These are phyloP conservation scores for Lizanozyma gosingica DNA, from an alignment of 1,139 yeast species.

Conservation along the genomic window DNA sequence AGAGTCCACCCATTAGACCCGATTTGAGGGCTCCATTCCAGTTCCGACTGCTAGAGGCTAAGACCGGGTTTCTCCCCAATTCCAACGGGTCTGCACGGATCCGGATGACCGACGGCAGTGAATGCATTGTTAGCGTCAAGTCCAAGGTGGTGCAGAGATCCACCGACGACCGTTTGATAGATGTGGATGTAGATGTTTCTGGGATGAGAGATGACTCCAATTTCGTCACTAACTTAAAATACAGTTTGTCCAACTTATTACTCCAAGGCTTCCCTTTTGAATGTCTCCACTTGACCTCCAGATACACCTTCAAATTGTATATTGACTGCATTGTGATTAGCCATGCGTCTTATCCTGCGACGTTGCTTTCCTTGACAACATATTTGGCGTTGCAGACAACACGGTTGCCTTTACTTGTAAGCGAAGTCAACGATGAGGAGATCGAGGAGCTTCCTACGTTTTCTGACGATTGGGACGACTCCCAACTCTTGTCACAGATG, in stretches of 20 bases:
- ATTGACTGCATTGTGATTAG: constrained; percentile 77
- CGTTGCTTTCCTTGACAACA: constrained; percentile 67
- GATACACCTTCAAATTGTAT: constrained; percentile 65
- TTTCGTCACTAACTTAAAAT: constrained; percentile 49
- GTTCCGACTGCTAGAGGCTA: constrained; percentile 80
- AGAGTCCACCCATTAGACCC: constrained; percentile 62
- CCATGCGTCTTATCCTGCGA: constrained; percentile 59
- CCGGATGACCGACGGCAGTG: constrained; percentile 80
- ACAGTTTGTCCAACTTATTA: constrained; percentile 40
- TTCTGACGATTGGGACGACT: constrained; percentile 75
- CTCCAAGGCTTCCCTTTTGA: constrained; percentile 39
- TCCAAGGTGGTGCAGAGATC: constrained; percentile 65
- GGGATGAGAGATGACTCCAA: constrained; percentile 66
- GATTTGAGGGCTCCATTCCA: constrained; percentile 71
- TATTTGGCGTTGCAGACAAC: constrained; percentile 79
- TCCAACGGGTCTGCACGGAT: constrained; percentile 91
- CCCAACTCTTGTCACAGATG: constrained; percentile 34
- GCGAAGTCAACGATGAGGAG: constrained; percentile 47
- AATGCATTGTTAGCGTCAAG: constrained; percentile 84
- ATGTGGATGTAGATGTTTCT: constrained; percentile 69
- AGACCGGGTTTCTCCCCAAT: constrained; percentile 69
- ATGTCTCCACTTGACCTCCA: constrained; percentile 54
- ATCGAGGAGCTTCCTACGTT: constrained; percentile 87
- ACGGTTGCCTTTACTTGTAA: constrained; percentile 60
- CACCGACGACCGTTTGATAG: constrained; percentile 39